These are phyloP conservation scores for Polyrhizophydium stewartii DNA, from an alignment of 371 early-diverging fungal species.

Conservation along the genomic window DNA sequence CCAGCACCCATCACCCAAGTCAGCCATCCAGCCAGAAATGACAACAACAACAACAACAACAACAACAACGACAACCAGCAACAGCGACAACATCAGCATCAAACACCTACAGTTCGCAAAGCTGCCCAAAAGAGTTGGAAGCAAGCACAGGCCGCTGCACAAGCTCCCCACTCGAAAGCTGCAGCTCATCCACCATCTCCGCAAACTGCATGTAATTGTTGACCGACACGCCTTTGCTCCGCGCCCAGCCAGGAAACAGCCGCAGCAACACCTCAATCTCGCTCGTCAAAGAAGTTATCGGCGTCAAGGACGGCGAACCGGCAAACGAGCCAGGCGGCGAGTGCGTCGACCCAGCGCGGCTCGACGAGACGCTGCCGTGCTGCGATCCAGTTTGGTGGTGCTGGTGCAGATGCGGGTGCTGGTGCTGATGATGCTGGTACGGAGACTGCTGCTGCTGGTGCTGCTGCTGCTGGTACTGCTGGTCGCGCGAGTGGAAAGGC, in stretches of 20 bases:
- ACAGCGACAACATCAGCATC: too few relatives aligned
- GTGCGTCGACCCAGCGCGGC: neutral
- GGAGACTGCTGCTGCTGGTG: too few relatives aligned
- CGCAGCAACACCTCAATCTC: conserved; percentile 4
- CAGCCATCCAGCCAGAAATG: neutral
- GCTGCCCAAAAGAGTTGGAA: neutral
- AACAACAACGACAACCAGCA: neutral
- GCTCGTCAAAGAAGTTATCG: neutral
- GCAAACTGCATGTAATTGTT: neutral
- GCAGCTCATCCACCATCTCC: neutral
- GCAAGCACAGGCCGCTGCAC: neutral
- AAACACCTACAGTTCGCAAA: neutral
- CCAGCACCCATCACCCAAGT: too few relatives aligned
- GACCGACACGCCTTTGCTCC: neutral
- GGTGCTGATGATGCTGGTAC: neutral
- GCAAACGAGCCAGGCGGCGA: neutral
- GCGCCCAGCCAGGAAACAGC: neutral
- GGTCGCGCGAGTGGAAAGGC: too few relatives aligned
- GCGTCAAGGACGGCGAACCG: too few relatives aligned
- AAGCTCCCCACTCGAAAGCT: too few relatives aligned
- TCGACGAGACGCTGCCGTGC: neutral
- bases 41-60: neutral
- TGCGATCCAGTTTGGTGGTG: neutral
- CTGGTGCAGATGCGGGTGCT: neutral
- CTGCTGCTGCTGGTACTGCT: too few relatives aligned